These are phyloP conservation scores for Penicillium sp. DNA, from an alignment of 2,329 filamentous ascomycete species.

Conservation along the genomic window DNA sequence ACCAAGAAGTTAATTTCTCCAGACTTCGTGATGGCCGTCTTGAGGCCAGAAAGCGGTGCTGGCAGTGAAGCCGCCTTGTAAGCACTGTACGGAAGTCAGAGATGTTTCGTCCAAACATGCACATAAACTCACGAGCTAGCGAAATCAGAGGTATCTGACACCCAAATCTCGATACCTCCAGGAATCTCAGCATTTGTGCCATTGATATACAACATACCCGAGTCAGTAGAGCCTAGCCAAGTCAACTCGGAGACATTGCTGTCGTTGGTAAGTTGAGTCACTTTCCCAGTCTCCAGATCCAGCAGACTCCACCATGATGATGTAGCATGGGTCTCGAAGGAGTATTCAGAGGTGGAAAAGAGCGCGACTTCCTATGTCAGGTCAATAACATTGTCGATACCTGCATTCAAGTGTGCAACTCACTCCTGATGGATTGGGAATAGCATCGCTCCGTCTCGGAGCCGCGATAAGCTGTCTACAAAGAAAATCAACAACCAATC, in stretches of 20 bases:
- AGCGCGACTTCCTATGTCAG: slow-evolving; percentile 41
- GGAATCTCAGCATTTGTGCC: slow-evolving; percentile 40
- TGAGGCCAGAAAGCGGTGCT: slow-evolving; percentile 40
- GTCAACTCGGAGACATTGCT: slow-evolving; percentile 65
- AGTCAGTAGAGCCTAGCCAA: slow-evolving; percentile 70
- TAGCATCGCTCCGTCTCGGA: slow-evolving; percentile 35
- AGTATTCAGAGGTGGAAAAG: slow-evolving; percentile 68
- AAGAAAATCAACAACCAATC: not conserved
- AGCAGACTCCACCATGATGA: slow-evolving; percentile 63
- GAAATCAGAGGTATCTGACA: slow-evolving; percentile 35
- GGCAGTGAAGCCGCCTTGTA: slow-evolving; percentile 40
- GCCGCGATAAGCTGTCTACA: slow-evolving; percentile 37
- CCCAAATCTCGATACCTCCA: slow-evolving; percentile 41
- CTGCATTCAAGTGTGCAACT: slow-evolving; percentile 12
- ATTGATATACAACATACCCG: slow-evolving; percentile 58
- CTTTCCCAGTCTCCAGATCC: slow-evolving; percentile 64
- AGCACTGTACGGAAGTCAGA: slow-evolving; percentile 18
- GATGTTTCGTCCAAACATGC: not conserved
- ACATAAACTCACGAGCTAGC: slow-evolving; percentile 27
- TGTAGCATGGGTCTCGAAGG: slow-evolving; percentile 70
- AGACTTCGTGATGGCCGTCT: slow-evolving; percentile 33
- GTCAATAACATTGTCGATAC: not conserved
- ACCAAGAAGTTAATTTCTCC: slow-evolving; percentile 53
- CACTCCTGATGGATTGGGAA: slow-evolving; percentile 42
- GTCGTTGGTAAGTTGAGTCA: slow-evolving; percentile 64